Evolutionary conservation across 1,284 basidiomycete species (phyloP), one percentile per base, ranked within the genome.

Genomic region (Pterulicium gracile): DNA sequence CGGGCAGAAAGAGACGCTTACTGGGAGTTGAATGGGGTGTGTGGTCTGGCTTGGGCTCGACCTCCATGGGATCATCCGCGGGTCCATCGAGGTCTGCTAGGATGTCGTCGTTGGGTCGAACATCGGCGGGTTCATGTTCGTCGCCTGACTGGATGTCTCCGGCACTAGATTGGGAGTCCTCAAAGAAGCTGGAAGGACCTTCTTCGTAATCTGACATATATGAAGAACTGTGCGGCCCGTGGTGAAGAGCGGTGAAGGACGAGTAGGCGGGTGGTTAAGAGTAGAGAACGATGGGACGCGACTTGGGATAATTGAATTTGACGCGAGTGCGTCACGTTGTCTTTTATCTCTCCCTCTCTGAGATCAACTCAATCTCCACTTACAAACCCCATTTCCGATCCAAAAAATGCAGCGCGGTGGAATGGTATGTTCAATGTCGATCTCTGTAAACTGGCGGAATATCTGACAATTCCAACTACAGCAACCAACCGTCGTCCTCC

Each of bases 401-500:
- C 51, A 35, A 49, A 81, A 77, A 69, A 85, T 86, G 83, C 82
- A 85, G 63, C 79, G 82, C 51, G 73, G 72, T 54, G 68, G 85
- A 54, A n/a, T n/a, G n/a, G n/a, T n/a, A n/a, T n/a, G n/a, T n/a
- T n/a, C n/a, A n/a, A n/a, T n/a, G n/a, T n/a, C n/a, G n/a, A n/a
- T n/a, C n/a, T n/a, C n/a, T n/a, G n/a, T n/a, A n/a, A n/a, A n/a
- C n/a, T n/a, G n/a, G n/a, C n/a, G n/a, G n/a, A n/a, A n/a, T n/a
- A n/a, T n/a, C n/a, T n/a, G n/a, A n/a, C n/a, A n/a, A n/a, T n/a
- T n/a, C n/a, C n/a, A n/a, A n/a, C n/a, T 32, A 32, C 27, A 94
- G 91, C 91, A 94, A 91, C 91, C 91, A 3, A 94, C 91, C 40
- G 88, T 94, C 47, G 86, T 95, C 62, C 85, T 95, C 66, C 79